Conservation (phyloP, 345 rosid genomes). For the Conringia planisiliqua region DNA sequence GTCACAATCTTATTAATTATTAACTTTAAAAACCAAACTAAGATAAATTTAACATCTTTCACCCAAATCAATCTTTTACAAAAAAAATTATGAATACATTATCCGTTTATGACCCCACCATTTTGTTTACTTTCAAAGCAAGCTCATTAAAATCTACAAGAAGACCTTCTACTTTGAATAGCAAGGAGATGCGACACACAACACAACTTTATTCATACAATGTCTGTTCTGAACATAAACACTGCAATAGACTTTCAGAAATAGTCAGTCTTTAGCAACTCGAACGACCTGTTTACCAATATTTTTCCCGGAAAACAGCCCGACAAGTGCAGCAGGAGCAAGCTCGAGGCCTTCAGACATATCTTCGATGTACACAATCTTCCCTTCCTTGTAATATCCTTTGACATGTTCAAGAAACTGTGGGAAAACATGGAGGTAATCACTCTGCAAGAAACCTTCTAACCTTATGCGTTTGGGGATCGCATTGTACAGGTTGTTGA, state of each 20-base stretch:
- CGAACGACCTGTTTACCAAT: slow-evolving; percentile 54
- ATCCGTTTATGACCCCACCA: no score
- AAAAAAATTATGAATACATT: no score
- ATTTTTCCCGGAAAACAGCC: slow-evolving; percentile 60
- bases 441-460: slow-evolving; percentile 68
- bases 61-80: no score
- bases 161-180: not conserved
- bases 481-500: slow-evolving; percentile 46
- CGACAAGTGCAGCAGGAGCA: slow-evolving; percentile 65
- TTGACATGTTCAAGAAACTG: slow-evolving; percentile 45
- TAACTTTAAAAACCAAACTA: no score
- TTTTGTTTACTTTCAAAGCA: not conserved
- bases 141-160: not conserved
- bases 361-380: slow-evolving; percentile 68
- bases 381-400: slow-evolving; percentile 47
- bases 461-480: slow-evolving; percentile 46
- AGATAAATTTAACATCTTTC: no score
- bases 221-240: not conserved
- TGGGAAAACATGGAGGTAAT: slow-evolving; percentile 51
- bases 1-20: no score
- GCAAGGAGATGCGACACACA: not conserved
- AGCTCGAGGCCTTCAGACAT: slow-evolving; percentile 52
- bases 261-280: slow-evolving; percentile 32
- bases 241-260: not conserved
- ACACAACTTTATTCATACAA: not conserved